Base-by-base conservation (phyloP, 176 grass and related monocot species). In the Aechmea fasciata region DNA sequence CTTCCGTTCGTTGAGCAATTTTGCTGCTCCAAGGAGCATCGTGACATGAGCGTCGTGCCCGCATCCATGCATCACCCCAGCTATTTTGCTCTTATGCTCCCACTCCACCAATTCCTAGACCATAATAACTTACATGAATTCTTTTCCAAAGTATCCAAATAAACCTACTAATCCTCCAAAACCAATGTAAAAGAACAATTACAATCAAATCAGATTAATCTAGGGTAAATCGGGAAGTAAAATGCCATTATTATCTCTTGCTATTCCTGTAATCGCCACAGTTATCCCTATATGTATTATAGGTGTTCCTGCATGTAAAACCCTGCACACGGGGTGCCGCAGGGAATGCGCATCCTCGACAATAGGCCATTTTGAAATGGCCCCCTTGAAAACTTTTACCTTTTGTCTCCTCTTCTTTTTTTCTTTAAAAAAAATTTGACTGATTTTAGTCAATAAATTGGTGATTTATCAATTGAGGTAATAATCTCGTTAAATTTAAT, bases 1-100 rank as follows among this genome's bases (percentile, higher is more conserved):
- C 78, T 87, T 87, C n/a, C 82, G 86, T 77, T 90, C 64, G 61
- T 69, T 87, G 22, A 97, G 93, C 69, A 97, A 90, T 72, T 97
- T 90, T 0, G 89, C 94, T 13, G 94, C 94, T 13, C 94, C 94
- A 11, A 97, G 80, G 26, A 97, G 84, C 94, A 97, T 90, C 15
- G 94, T 54, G 0, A 85, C 79, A 81, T 97, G 94, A 23, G 83
- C 86, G 64, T 97, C 94, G 50, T 97, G 94, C 10, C 94, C 89
- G 6, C 94, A 97, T n/a, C 69, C 94, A 25, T 97, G 89, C 94
- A 97, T 97, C 41, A 87, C 79, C 3, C 94, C 94, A 26, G 90
- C 84, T 55, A 90, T 74, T 75, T 85, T 90, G 74, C 94, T 97
- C 82, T 78, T 92, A 48, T 97, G 82, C 54, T 97, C 89, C 89